Base-by-base conservation (phyloP, 352 stramenopile genomes). In the Pythium grandisporangium region DNA sequence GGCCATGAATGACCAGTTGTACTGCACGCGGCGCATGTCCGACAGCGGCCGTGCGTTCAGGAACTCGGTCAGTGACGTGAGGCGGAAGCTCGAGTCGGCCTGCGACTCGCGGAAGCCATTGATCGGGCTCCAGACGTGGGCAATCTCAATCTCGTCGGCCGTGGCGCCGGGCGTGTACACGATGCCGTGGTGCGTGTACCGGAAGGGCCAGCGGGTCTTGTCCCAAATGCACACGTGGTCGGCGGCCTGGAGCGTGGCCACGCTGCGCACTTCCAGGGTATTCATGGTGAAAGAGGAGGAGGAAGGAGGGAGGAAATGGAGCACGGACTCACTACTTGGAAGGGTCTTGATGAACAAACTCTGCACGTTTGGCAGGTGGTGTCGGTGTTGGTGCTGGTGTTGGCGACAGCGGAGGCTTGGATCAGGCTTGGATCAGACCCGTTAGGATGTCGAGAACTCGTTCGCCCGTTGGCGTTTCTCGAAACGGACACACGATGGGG, bases 221-320 rank as follows among this genome's bases (percentile, higher is more conserved):
- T 89, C 76, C 76, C 76, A 89, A 43, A 89, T 84, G 54, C 66
- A 83, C 21, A 89, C 70, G 51, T 89, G 76, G 61, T 89, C 76
- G 8, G 54, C 68, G 19, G 43, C 42, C 39, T 73, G 70, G n/a
- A 89, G 61, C 40, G 56, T 70, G 34, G 51, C 42, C 2, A 89
- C 72, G 48, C 66, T 50, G 41, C 70, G 56, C 48, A 88, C 71
- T 16, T 51, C 63, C 51, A 68, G 81, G 12, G 67, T 82, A 53
- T 87, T 84, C 74, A 87, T 59, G 17, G 14, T 22, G 27, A n/a
- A n/a, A n/a, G n/a, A n/a, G n/a, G n/a, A n/a, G n/a, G n/a, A n/a
- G n/a, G n/a, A n/a, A n/a, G n/a, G n/a, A n/a, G n/a, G n/a, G n/a
- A n/a, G n/a, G n/a, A n/a, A n/a, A n/a, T n/a, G n/a, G n/a, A n/a